Evolutionary conservation across 768 basidiomycete genomes (phyloP).

Genomic region (Chalciporus sphaerocephalus): DNA sequence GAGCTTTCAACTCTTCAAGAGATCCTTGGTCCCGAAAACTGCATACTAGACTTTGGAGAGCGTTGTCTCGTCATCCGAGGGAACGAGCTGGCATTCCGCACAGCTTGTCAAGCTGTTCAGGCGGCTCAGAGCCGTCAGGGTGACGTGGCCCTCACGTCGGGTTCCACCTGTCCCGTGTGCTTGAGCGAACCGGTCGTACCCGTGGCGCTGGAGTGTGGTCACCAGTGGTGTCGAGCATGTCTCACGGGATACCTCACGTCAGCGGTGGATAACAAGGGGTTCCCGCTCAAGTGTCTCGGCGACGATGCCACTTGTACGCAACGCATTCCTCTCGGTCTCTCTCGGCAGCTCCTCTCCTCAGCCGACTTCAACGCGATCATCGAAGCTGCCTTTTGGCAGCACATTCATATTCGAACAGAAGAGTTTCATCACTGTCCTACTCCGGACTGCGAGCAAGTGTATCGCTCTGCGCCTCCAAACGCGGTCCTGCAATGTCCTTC

Average conservation of each 20-base stretch:
- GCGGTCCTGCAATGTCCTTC: slow-evolving; percentile 64
- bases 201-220: slow-evolving; percentile 56
- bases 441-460: slow-evolving; percentile 73
- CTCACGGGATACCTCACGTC: slow-evolving; percentile 55
- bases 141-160: slow-evolving; percentile 18
- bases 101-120: slow-evolving; percentile 39
- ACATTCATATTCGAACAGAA: slow-evolving; percentile 54
- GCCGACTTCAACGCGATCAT: slow-evolving; percentile 53
- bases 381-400: slow-evolving; percentile 54
- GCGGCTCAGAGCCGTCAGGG: slow-evolving; percentile 35
- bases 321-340: slow-evolving; percentile 50
- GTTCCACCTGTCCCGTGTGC: slow-evolving; percentile 62
- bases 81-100: slow-evolving; percentile 33
- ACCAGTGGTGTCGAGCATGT: slow-evolving; percentile 65
- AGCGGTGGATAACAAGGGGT: slow-evolving; percentile 51
- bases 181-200: slow-evolving; percentile 53
- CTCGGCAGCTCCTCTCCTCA: slow-evolving; percentile 47
- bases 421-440: slow-evolving; percentile 77
- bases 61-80: slow-evolving; percentile 54
- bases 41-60: slow-evolving; percentile 43
- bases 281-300: slow-evolving; percentile 74
- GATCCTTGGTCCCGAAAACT: slow-evolving; percentile 54
- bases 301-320: slow-evolving; percentile 54
- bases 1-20: slow-evolving; percentile 44
- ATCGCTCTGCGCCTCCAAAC: slow-evolving; percentile 50